A percentile compares a stretch with the other conserved stretches of the same genome.
These are phyloP conservation scores for Chrysoporthe austroafricana DNA, from an alignment of 2,329 filamentous ascomycete species.

Conservation along the genomic window DNA sequence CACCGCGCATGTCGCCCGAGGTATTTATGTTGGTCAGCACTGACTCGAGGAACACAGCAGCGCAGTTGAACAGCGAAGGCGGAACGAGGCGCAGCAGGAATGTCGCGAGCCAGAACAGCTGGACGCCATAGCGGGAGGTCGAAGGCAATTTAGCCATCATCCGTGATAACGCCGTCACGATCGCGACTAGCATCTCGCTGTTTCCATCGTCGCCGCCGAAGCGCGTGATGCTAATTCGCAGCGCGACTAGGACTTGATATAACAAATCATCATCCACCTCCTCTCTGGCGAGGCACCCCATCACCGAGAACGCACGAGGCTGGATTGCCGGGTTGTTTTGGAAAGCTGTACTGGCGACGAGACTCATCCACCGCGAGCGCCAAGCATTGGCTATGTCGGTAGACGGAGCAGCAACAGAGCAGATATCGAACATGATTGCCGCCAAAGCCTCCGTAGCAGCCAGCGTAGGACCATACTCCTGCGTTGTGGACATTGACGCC, in stretches of 20 bases:
- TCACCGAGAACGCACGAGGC: conserved; percentile 69
- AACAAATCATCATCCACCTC: conserved; percentile 73
- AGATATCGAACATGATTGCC: conserved; percentile 65
- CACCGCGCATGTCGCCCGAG: conserved; percentile 61
- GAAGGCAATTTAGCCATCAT: conserved; percentile 72
- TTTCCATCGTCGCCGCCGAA: conserved; percentile 64
- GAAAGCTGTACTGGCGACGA: conserved; percentile 73
- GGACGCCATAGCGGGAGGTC: conserved; percentile 68
- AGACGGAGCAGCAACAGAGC: conserved; percentile 64
- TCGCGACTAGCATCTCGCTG: conserved; percentile 70
- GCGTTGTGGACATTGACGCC: conserved; percentile 56
- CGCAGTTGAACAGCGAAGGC: conserved; percentile 65
- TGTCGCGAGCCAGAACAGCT: conserved; percentile 72
- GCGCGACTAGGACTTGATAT: conserved; percentile 71
- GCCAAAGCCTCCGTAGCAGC: conserved; percentile 65
- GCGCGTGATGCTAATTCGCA: conserved; percentile 66
- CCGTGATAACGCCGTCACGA: conserved; percentile 68
- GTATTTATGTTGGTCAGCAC: conserved; percentile 67
- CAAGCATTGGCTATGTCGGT: conserved; percentile 69
- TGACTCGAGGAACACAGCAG: conserved; percentile 66
- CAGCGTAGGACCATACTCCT: conserved; percentile 57
- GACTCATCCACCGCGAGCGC: conserved; percentile 74
- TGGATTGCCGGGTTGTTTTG: conserved; percentile 75
- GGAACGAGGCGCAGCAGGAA: conserved; percentile 68
- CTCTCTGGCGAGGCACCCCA: conserved; percentile 72